A percentile compares a stretch with the other conserved stretches of the same genome.
phyloP scores from a whole-genome alignment of 257 asterid species.

The Jasminum sambac region DNA sequence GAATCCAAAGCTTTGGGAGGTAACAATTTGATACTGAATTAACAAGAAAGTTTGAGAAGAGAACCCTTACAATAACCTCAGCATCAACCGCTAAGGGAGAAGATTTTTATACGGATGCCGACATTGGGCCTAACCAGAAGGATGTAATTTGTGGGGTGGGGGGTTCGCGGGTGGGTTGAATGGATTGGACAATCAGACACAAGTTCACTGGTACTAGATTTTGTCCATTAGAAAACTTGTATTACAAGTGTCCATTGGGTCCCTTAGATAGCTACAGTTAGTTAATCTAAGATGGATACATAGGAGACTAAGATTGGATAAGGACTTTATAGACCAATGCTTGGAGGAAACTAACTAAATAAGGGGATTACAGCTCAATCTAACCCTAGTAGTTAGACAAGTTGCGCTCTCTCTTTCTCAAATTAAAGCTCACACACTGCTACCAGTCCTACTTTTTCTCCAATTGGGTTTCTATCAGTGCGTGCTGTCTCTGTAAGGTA shows the following conservation, averaged over 20 bases:
- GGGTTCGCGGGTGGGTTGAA: too few relatives aligned
- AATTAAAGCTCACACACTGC: neutral
- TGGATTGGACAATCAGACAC: neutral
- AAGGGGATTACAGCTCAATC: neutral
- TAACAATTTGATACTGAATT: neutral
- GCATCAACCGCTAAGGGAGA: neutral
- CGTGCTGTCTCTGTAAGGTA: neutral
- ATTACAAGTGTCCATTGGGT: neutral
- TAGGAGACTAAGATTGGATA: neutral
- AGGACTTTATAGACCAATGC: neutral
- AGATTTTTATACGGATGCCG: neutral
- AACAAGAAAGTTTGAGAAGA: neutral
- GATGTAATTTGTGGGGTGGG: neutral
- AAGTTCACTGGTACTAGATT: neutral
- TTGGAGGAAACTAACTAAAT: neutral
- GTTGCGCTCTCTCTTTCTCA: neutral
- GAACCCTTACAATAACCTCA: conserved; percentile 1
- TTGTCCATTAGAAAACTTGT: neutral
- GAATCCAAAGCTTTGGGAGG: neutral
- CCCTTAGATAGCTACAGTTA: neutral
- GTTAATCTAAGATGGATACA: neutral
- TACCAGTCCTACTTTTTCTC: neutral
- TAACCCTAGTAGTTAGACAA: neutral
- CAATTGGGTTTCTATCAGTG: neutral
- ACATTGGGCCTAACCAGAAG: neutral